Base-by-base conservation (phyloP, 257 asterid genomes). In the Sherardia arvensis region DNA sequence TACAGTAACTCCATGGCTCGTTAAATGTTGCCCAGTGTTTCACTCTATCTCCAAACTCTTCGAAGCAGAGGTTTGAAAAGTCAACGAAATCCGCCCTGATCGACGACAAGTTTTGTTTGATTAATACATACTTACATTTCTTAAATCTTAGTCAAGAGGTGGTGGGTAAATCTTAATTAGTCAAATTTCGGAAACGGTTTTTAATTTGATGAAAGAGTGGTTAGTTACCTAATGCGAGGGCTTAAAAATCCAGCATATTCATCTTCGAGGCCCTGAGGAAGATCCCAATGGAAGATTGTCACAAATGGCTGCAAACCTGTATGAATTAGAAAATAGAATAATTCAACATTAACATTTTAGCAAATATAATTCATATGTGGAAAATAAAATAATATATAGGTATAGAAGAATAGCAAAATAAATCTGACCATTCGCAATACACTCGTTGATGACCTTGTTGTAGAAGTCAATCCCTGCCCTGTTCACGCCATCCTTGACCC, bases 1-100 rank as follows among this genome's bases (percentile, higher is more conserved):
- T n/a, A 18, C 26, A 49, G 1, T 43, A n/a, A 66, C 5, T 73
- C 76, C 79, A 82, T 2, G 91, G 88, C 66, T 83, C 93, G 18
- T 85, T 78, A 30, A 80, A 43, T 0, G 89, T 83, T 59, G 80
- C 68, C 93, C 93, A 85, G 27, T 67, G 36, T 56, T 83, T 83
- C 25, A 85, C 85, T 36, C 93, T 75, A 45, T 85, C 89, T 0
- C 94, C 90, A 49, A 77, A 83, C 72, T 74, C 72, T 28, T 63
- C 28, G 67, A 85, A 85, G 58, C 79, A 61, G 8, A 83, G 55
- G 32, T 83, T 71, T 2, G 87, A 78, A 20, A 77, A 83, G 30
- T 77, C 76, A 32, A 40, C 29, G 27, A 73, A 75, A 43, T 81
- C 85, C 5, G 22, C 67, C 76, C 91, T 80, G 75, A 3, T n/a